Percentiles rank a stretch among this genome's conserved stretches.
phyloP scores from a whole-genome alignment of 2,329 filamentous ascomycete species.

The Nigrospora oryzae region DNA sequence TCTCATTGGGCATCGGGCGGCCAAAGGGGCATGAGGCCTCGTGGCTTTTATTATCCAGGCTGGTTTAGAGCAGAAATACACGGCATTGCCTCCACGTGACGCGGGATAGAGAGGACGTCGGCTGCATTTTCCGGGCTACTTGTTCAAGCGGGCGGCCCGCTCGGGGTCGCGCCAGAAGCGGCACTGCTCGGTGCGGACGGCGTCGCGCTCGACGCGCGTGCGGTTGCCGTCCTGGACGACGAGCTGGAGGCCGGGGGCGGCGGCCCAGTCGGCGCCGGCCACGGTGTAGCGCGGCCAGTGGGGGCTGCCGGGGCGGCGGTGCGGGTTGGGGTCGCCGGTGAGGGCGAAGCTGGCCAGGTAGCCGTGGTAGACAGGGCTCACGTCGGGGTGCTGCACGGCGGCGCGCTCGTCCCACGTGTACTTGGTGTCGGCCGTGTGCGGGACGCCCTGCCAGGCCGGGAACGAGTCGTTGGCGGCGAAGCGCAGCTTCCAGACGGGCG shows the following conservation, averaged over 20 bases:
- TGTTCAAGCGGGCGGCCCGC: conserved; percentile 24
- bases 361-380: conserved; percentile 25
- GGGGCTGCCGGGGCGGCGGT: conserved; percentile 8
- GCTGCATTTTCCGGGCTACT: conserved; percentile 12
- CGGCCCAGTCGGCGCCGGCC: conserved; percentile 12
- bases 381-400: conserved; percentile 22
- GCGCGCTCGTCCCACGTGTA: conserved; percentile 27
- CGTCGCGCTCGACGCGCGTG: conserved; percentile 22
- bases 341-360: conserved; percentile 28
- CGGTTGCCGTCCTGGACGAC: conserved; percentile 19
- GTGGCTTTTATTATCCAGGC: too few relatives aligned
- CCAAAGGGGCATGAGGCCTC: too few relatives aligned
- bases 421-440: conserved; percentile 24
- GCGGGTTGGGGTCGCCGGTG: conserved; percentile 23
- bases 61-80: too few relatives aligned
- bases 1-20: too few relatives aligned
- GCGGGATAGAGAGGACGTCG: too few relatives aligned
- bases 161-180: conserved; percentile 25
- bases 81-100: too few relatives aligned
- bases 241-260: conserved; percentile 17
- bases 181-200: conserved; percentile 22
- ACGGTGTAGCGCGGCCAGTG: conserved; percentile 18
- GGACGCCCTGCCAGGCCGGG: conserved; percentile 26
- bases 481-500: conserved; percentile 25
- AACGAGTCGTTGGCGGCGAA: conserved; percentile 27